These are phyloP conservation scores for Mucor irregularis DNA, from an alignment of 371 early-diverging fungal species.

Conservation along the genomic window DNA sequence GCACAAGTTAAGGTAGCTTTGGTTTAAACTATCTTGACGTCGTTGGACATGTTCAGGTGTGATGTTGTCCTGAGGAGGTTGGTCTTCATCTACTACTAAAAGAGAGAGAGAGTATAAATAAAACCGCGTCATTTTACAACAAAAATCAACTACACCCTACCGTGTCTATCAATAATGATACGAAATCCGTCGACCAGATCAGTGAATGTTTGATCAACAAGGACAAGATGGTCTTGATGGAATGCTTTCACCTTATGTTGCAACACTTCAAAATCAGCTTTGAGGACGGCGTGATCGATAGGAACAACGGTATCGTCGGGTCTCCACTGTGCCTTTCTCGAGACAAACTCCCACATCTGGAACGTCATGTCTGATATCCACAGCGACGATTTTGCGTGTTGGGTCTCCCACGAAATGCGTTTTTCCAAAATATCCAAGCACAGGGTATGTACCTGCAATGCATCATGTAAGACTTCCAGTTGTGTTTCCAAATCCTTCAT, in stretches of 20 bases:
- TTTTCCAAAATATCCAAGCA: constrained; percentile 25
- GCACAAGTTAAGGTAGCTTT: constrained; percentile 20
- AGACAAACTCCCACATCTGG: constrained; percentile 34
- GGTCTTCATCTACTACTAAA: neutral
- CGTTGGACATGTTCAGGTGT: constrained; percentile 30
- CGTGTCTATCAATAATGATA: neutral
- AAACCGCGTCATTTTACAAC: neutral
- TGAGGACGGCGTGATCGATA: too few species aligned
- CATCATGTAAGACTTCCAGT: constrained; percentile 19
- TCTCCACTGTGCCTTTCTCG: constrained; percentile 38
- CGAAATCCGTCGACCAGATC: constrained; percentile 14
- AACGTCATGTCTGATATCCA: constrained; percentile 25
- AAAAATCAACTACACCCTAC: neutral
- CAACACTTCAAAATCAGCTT: constrained; percentile 14
- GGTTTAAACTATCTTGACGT: constrained; percentile 30
- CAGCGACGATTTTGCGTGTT: constrained; percentile 18
- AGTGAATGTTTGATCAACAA: constrained; percentile 4
- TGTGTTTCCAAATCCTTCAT: constrained; percentile 16
- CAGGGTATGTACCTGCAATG: constrained; percentile 18
- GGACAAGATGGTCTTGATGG: constrained; percentile 1
- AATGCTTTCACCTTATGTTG: constrained; percentile 10
- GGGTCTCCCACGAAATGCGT: constrained; percentile 37
- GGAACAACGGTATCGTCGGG: too few species aligned
- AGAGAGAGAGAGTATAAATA: neutral
- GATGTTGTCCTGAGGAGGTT: neutral